Evolutionary conservation across 2,329 filamentous ascomycete genomes (phyloP), one percentile per base, ranked within the genome.

Genomic region (Paecilomyces formosus): DNA sequence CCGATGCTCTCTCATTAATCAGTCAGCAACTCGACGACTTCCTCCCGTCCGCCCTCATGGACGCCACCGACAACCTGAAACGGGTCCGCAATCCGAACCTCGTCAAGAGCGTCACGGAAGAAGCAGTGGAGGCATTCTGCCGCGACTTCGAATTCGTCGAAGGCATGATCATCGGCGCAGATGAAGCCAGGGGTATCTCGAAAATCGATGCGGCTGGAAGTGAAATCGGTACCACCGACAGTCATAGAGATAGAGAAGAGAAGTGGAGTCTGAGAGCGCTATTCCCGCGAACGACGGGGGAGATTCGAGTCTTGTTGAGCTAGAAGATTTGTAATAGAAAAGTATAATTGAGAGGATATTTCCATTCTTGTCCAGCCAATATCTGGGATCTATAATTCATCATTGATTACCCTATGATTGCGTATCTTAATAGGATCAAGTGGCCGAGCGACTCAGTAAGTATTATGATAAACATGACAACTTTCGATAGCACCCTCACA

Each of bases 41-140:
- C 75, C 79, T 99, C 24, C 92, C 94, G 0, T 95, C 91, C 1
- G 94, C 93, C 2, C 81, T 96, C 30, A 93, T 97, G 80, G 94
- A 99, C 70, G 92, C 92, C 2, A 86, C 90, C 65, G 89, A 94
- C 55, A 90, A 91, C 60, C 74, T 97, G 26, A 88, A 87, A 63
- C 79, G 84, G 50, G 76, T 99, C 1, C 86, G 88, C 61, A 89
- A 90, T 66, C 84, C 88, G 1, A 81, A 80, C 11, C 76, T 96
- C 58, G 88, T 88, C 13, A 84, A 90, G 54, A 81, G 86, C 53
- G 84, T 96, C 54, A 94, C 90, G 0, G 90, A 95, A 66, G 85
- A 89, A 63, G 93, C 92, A 0, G 89, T 92, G 0, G 87, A 90
- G 65, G 82, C 79, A 56, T 99, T 99, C 75, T 96, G 92, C 64